Conservation (phyloP, 495 filamentous ascomycete species). For the Penicillium antarcticum region DNA sequence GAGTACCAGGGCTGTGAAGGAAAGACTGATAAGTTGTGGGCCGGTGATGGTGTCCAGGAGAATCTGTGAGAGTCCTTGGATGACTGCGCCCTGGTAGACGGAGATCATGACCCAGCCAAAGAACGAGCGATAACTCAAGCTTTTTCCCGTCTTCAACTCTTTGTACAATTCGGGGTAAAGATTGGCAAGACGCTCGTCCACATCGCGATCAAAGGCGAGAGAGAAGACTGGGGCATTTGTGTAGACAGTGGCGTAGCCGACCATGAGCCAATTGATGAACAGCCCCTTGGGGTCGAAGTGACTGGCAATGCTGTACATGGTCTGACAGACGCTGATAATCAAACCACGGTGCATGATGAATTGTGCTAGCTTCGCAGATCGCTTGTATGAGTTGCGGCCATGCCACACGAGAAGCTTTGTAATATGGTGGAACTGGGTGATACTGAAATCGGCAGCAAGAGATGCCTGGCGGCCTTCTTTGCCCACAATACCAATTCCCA, state of each 20-base stretch:
- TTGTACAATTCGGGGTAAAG: slow-evolving; percentile 98
- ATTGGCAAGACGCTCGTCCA: slow-evolving; percentile 88
- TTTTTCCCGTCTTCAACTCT: slow-evolving; percentile 80
- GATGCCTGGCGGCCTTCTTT: slow-evolving; percentile 96
- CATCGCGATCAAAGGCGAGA: slow-evolving; percentile 92
- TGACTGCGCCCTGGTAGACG: slow-evolving; percentile 91
- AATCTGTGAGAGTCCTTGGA: slow-evolving; percentile 88
- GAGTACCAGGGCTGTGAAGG: slow-evolving; percentile 86
- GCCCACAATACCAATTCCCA: slow-evolving; percentile 96
- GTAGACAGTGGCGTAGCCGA: slow-evolving; percentile 95
- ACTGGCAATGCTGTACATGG: slow-evolving; percentile 91
- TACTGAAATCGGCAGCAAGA: slow-evolving; percentile 93
- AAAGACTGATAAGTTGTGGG: slow-evolving; percentile 79
- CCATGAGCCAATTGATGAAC: slow-evolving; percentile 95
- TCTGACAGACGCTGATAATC: slow-evolving; percentile 93
- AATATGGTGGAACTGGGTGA: slow-evolving; percentile 92
- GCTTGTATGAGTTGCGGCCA: slow-evolving; percentile 93
- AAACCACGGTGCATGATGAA: slow-evolving; percentile 98
- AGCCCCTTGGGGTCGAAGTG: slow-evolving; percentile 90
- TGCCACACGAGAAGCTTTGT: slow-evolving; percentile 98
- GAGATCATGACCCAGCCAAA: slow-evolving; percentile 96
- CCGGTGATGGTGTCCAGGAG: slow-evolving; percentile 69
- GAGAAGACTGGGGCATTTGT: slow-evolving; percentile 93
- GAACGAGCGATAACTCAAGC: slow-evolving; percentile 87
- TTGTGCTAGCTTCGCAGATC: slow-evolving; percentile 90